A percentile compares a stretch with the other conserved stretches of the same genome.
Evolutionary conservation across 805 yeast species (phyloP).

Genomic region (Ascoidea rubescens): DNA sequence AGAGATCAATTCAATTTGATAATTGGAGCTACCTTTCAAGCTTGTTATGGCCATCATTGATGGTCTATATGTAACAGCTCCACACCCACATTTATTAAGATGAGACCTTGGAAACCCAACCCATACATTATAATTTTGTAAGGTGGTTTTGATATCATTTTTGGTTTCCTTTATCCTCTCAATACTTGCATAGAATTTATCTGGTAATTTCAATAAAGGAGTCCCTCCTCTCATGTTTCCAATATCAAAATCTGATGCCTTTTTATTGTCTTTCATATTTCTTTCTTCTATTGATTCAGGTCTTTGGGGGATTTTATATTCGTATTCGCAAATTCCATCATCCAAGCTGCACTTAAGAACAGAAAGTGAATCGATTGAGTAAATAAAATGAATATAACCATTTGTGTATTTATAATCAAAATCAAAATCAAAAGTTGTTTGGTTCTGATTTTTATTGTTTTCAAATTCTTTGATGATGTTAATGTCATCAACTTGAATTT

Average conservation of each 20-base stretch:
- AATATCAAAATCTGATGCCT: background rate
- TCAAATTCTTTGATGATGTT: constrained; percentile 1
- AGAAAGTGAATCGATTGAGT: too few relatives aligned
- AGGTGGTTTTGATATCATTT: too few relatives aligned
- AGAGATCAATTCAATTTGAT: background rate
- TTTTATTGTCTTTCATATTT: background rate
- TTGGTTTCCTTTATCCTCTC: background rate
- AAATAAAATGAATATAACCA: too few relatives aligned
- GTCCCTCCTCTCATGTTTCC: background rate
- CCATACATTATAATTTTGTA: background rate
- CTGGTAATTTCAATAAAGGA: background rate
- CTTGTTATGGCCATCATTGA: background rate
- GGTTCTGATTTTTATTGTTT: too few relatives aligned
- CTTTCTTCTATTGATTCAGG: background rate
- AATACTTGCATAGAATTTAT: too few relatives aligned
- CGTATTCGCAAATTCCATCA: background rate
- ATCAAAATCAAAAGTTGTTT: too few relatives aligned
- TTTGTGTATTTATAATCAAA: too few relatives aligned
- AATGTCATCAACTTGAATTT: background rate
- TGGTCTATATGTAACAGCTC: background rate
- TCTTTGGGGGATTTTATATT: too few relatives aligned
- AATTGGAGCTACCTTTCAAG: too few relatives aligned
- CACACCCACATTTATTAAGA: background rate
- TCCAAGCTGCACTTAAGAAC: too few relatives aligned
- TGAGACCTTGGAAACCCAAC: background rate